A percentile compares a stretch with the other conserved stretches of the same genome.
phyloP scores from a whole-genome alignment of 768 basidiomycete genomes.

The Mycena galericulata region DNA sequence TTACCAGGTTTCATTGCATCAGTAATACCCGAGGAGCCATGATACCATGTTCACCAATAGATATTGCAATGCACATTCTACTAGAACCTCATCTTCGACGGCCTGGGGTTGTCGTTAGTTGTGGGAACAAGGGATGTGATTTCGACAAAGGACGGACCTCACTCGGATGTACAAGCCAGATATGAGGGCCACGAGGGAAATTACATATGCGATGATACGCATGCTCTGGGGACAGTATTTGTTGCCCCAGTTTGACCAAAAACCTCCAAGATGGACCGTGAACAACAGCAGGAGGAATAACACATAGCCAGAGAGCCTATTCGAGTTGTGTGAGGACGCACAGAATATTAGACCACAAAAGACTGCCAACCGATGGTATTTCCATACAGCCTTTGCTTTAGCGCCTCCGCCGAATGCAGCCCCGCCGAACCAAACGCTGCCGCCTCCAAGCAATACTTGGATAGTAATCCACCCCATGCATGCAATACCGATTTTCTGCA shows the following conservation, averaged over 20 bases:
- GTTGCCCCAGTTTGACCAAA: conserved; percentile 71
- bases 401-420: conserved; percentile 75
- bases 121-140: neutral
- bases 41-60: conserved; percentile 20
- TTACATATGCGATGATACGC: conserved; percentile 62
- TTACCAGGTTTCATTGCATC: conserved; percentile 89
- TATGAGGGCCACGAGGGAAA: conserved; percentile 65
- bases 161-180: conserved; percentile 60
- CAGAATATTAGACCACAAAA: neutral
- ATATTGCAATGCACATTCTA: conserved; percentile 45
- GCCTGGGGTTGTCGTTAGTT: conserved; percentile 47
- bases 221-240: conserved; percentile 50
- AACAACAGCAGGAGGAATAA: conserved; percentile 70
- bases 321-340: conserved; percentile 8
- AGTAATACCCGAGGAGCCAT: conserved; percentile 61
- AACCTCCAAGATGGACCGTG: conserved; percentile 78
- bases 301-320: conserved; percentile 81
- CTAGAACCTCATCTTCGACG: conserved; percentile 73
- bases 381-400: conserved; percentile 83
- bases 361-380: conserved; percentile 76
- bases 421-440: conserved; percentile 84
- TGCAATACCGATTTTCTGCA: conserved; percentile 73
- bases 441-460: conserved; percentile 73
- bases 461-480: conserved; percentile 69
- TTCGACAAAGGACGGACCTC: conserved; percentile 54